Evolutionary conservation across 2,329 filamentous ascomycete species (phyloP).

Genomic region (Parafenestella ontariensis): DNA sequence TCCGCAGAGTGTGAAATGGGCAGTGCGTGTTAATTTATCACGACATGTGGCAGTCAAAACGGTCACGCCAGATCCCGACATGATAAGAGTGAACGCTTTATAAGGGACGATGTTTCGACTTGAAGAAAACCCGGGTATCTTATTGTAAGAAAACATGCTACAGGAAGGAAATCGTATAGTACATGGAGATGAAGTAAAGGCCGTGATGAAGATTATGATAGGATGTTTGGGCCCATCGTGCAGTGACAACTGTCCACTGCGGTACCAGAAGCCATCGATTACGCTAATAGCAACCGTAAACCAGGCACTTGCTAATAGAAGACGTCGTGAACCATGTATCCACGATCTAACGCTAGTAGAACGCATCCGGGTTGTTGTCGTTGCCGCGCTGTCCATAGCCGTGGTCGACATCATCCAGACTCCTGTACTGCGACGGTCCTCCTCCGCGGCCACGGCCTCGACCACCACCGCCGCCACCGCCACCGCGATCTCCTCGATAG

Average conservation of each 20-base stretch:
- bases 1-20: too few species aligned
- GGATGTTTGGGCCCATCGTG: background rate
- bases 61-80: too few species aligned
- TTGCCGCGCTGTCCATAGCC: constrained; percentile 37
- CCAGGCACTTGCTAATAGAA: too few species aligned
- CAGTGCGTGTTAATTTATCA: too few species aligned
- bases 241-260: background rate
- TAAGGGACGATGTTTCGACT: background rate
- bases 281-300: background rate
- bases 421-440: constrained; percentile 49
- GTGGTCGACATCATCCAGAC: constrained; percentile 53
- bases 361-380: constrained; percentile 43
- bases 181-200: background rate
- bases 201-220: background rate
- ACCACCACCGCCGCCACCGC: constrained; percentile 15
- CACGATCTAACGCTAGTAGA: constrained; percentile 28
- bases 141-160: background rate
- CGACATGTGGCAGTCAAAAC: too few species aligned
- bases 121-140: background rate
- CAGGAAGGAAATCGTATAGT: background rate
- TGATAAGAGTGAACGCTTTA: background rate
- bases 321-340: background rate
- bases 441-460: constrained; percentile 43
- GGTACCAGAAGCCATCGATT: background rate
- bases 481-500: constrained; percentile 50